Base-by-base conservation (phyloP, 257 asterid species). In the Cruciata laevipes region DNA sequence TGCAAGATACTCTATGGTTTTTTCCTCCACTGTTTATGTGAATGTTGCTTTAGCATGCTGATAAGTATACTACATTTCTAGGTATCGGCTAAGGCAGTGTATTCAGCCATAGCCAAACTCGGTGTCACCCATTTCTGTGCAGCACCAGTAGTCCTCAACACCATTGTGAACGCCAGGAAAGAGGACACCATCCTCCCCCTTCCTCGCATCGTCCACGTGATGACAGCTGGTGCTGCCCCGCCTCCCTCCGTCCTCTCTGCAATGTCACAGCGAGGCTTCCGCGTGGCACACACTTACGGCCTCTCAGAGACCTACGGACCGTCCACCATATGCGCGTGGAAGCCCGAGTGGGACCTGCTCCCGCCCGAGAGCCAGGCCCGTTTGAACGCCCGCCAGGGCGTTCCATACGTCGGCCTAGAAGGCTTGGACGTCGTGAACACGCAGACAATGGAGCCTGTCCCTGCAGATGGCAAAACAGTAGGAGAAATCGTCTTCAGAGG, bases 71-170 rank as follows among this genome's bases (percentile, higher is more conserved):
- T 42, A 13, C 51, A 11, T 18, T 16, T 21, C 67, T 71, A 92
- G 98, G 96, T 90, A 58, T 77, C 95, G 1, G 88, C 99, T 5
- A 93, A 79, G 80, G 92, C 83, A 35, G 97, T 93, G 44, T 93
- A 93, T 83, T 86, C 94, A 1, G 94, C 97, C 24, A 84, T 90
- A 71, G 90, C 99, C 16, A 74, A 83, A 38, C 87, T 77, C 18
- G 91, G 90, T 1, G 96, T 85, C 57, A 90, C 97, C 47, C 99
- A 93, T 84, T 90, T 93, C 78, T 90, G 96, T 58, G 99, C 99
- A 65, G 99, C 99, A 20, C 97, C 99, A 0, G 95, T 93, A 57
- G 99, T 93, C 64, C 99, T 93, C 69, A 93, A 93, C 65, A 75
- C 89, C 21, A 73, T 93, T 14, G 85, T 90, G 38, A 93, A 90